Base-by-base conservation (phyloP, 1,284 basidiomycete genomes). In the Austroboletus niveus region DNA sequence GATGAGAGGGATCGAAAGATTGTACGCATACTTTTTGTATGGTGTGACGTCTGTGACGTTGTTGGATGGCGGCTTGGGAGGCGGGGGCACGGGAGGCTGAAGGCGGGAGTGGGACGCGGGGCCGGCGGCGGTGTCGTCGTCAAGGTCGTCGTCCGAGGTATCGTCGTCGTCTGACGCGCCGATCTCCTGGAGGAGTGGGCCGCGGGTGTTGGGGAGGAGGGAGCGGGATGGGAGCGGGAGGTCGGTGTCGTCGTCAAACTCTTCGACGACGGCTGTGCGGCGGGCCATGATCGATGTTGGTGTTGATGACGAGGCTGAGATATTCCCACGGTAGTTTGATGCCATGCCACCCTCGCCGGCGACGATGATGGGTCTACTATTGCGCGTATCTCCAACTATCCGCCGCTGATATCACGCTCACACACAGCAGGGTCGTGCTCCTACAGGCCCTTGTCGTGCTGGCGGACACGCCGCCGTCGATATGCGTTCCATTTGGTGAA, bases 171-270 rank as follows among this genome's bases (percentile, higher is more conserved):
- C 65, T 35, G 64, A 69, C 55, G 64, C 59, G 41, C 45, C 56
- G 57, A 93, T 81, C 72, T 92, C 85, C 65, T 92, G 79, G 52
- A 95, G 73, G 34, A 95, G 77, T 3, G 91, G 84, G 3, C 92
- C 91, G 43, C 74, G 79, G 1, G 77, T 56, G 47, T 87, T 87
- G 14, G 81, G 80, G 60, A 85, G 80, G 10, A 94, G 73, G 0
- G 81, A 73, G n/a, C 77, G 77, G 29, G 72, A 73, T 2, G 84
- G 89, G 40, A 87, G 75, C 3, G 85, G 86, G 41, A 94, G 78
- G 67, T 94, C 92, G 15, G 89, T 90, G 63, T 94, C 91, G 73
- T 94, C 92, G 80, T 94, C 90, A 66, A 93, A 94, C 60, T 88
- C 82, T 58, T 83, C 87, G 44, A 87, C 77, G 49, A 83, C 74